Evolutionary conservation across 306 rosid genomes (phyloP).

Genomic region (Medicago arabica): DNA sequence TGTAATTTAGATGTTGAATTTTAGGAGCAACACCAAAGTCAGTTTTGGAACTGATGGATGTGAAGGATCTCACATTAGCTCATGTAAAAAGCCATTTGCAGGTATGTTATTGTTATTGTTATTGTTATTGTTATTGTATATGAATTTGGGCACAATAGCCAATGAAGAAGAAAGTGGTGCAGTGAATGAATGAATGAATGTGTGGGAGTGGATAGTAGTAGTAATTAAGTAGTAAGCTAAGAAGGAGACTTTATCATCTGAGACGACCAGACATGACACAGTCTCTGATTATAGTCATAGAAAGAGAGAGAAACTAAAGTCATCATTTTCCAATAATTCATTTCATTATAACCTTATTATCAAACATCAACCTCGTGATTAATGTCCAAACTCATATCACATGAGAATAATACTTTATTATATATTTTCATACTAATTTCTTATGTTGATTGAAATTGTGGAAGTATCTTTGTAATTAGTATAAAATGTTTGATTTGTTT

Average conservation of each 20-base stretch:
- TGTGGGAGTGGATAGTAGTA: conserved; percentile 41
- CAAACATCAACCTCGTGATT: conserved; percentile 80
- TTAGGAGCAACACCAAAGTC: conserved; percentile 96
- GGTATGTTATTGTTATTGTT: too few species aligned
- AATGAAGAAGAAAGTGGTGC: conserved; percentile 49
- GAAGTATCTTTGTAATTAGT: not conserved
- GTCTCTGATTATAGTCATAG: conserved; percentile 42
- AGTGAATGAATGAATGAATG: conserved; percentile 37
- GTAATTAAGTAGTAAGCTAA: conserved; percentile 35
- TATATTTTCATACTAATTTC: not conserved
- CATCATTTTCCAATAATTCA: conserved; percentile 77
- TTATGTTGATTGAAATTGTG: not conserved
- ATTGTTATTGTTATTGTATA: too few species aligned
- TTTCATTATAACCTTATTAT: conserved; percentile 56
- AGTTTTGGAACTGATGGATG: conserved; percentile 98
- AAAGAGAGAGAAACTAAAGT: conserved; percentile 48
- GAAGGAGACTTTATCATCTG: conserved; percentile 54
- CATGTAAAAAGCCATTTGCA: conserved; percentile 98
- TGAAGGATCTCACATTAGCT: conserved; percentile 93
- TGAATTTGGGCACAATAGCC: conserved; percentile 56
- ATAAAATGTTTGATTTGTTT: not conserved
- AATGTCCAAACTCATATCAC: too few species aligned
- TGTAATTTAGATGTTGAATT: conserved; percentile 44
- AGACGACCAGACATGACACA: conserved; percentile 50
- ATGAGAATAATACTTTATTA: too few species aligned